Base-by-base conservation (phyloP, 1,284 basidiomycete genomes). In the Paramarasmius palmivorus region DNA sequence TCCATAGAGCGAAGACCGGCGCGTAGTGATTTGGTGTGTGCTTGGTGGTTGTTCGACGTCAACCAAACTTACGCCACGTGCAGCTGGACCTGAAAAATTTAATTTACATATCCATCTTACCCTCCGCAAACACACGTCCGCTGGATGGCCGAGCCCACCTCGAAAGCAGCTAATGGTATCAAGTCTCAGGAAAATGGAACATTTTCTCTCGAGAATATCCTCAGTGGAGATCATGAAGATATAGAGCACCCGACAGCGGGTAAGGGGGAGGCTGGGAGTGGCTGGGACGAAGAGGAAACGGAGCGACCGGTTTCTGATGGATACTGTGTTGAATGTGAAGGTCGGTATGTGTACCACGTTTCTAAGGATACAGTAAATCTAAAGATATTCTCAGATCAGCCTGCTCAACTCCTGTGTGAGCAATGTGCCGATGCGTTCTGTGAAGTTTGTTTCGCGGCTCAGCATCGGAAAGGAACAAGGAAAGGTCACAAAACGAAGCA, bases 261-360 rank as follows among this genome's bases (percentile, higher is more conserved):
- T 50, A 58, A 63, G 22, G 69, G 67, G 40, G 61, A 65, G 25
- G 65, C 71, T 6, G 71, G 74, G 19, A 74, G 73, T 36, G 83
- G 82, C 8, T 86, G 82, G 83, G 86, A 90, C 55, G 85, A 90
- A 59, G 86, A 87, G 62, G 70, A 72, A 3, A 65, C 58, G 1
- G 75, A 78, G 53, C 72, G 68, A 36, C 73, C 76, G 10, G 71
- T 73, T 5, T 70, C 74, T 6, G 83, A 89, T 52, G 90, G 89
- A 0, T 89, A 76, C 63, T 92, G 90, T 59, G 69, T 91, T 50
- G 90, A 92, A 66, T 92, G 90, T 65, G 90, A 92, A 82, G 90
- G 90, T 90, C 54, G 59, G 77, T 66, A 19, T 32, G 19, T 22
- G 12, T 45, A 44, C 17, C 41, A 17, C 36, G 20, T 26, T 26